phyloP scores from a whole-genome alignment of 768 basidiomycete genomes.

The Phlebiopsis flavidoalba region DNA sequence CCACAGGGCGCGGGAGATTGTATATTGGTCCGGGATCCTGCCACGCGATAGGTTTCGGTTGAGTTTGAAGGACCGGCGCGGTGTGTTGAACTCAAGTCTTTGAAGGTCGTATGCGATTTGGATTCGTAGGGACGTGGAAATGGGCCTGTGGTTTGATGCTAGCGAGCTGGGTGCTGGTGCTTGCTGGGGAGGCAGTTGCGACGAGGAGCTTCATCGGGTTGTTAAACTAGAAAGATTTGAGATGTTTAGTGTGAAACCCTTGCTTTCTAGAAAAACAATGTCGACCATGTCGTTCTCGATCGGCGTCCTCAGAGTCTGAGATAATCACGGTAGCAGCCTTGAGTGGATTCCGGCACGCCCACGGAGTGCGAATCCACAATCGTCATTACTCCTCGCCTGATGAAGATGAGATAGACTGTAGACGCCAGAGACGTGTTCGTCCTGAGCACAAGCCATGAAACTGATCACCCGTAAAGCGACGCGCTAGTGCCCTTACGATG shows the following conservation, averaged over 20 bases:
- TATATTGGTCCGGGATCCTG: conserved; percentile 33
- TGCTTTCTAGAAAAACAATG: too few relatives aligned
- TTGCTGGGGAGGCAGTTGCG: not conserved
- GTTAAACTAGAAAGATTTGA: not conserved
- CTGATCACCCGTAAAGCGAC: too few relatives aligned
- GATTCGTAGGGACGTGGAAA: not conserved
- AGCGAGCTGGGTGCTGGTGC: not conserved
- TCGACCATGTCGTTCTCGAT: not conserved
- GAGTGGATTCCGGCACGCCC: not conserved
- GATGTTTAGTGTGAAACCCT: not conserved
- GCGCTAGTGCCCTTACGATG: not conserved
- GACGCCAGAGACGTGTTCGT: too few relatives aligned
- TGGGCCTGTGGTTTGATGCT: not conserved
- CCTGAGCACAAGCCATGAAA: not conserved
- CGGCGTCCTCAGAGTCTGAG: conserved; percentile 23
- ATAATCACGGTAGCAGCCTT: conserved; percentile 14
- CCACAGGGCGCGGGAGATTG: conserved; percentile 16
- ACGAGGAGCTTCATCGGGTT: not conserved
- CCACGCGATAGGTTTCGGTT: conserved; percentile 28
- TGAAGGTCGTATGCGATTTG: not conserved
- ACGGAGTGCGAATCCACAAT: not conserved
- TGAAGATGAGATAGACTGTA: conserved; percentile 4
- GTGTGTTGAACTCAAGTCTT: not conserved
- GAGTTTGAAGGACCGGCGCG: not conserved
- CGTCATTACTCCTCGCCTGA: not conserved